Percentiles rank a stretch among this genome's conserved stretches.
Evolutionary conservation across 2,329 filamentous ascomycete genomes (phyloP).

Genomic region (Didymella glomerata): DNA sequence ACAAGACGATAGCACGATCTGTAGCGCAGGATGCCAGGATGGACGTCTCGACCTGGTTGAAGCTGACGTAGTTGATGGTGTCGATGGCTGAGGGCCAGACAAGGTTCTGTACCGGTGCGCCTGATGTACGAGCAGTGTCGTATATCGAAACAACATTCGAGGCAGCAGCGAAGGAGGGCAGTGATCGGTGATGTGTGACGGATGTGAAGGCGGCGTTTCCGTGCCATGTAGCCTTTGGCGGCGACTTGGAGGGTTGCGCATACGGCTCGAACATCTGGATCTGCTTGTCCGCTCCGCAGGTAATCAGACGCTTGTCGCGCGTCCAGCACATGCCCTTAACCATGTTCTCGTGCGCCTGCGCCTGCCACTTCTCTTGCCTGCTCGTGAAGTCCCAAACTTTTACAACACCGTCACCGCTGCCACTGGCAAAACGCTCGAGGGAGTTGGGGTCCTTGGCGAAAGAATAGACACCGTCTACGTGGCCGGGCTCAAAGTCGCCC

Average conservation of each 20-base stretch:
- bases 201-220: conserved; percentile 84
- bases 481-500: conserved; percentile 84
- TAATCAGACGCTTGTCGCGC: conserved; percentile 81
- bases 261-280: conserved; percentile 95
- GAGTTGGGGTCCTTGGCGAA: conserved; percentile 59
- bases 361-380: conserved; percentile 77
- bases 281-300: conserved; percentile 84
- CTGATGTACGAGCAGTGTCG: conserved; percentile 80
- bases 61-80: conserved; percentile 86
- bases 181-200: conserved; percentile 80
- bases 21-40: conserved; percentile 85
- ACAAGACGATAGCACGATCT: conserved; percentile 87
- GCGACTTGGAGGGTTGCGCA: conserved; percentile 70
- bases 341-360: conserved; percentile 88
- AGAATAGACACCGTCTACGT: conserved; percentile 79
- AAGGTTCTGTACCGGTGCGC: conserved; percentile 80
- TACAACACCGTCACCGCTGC: conserved; percentile 79
- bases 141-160: conserved; percentile 86
- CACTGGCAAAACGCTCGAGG: conserved; percentile 55
- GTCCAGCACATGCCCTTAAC: conserved; percentile 94
- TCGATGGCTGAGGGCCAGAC: conserved; percentile 85
- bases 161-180: conserved; percentile 80
- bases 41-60: conserved; percentile 94
- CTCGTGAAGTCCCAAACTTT: conserved; percentile 89
- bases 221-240: conserved; percentile 85